A percentile compares a stretch with the other conserved stretches of the same genome.
These are phyloP conservation scores for Tulasnella sp. DNA, from an alignment of 768 basidiomycete species.

Conservation along the genomic window DNA sequence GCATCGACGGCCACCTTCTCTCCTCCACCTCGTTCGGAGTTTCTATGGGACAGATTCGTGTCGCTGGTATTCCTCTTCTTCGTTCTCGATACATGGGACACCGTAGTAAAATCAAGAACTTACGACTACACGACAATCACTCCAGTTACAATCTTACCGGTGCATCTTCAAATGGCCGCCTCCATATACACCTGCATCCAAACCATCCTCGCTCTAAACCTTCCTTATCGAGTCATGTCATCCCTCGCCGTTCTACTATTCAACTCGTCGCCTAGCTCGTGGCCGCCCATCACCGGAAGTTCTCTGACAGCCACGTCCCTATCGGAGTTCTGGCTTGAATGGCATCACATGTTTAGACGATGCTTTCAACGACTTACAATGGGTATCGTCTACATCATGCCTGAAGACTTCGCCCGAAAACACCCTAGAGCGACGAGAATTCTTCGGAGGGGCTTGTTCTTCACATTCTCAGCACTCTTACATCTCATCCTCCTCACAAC, in stretches of 20 bases:
- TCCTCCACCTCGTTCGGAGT: not conserved
- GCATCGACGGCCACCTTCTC: not conserved
- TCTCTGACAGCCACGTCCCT: conserved; percentile 12
- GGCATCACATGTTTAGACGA: conserved; percentile 16
- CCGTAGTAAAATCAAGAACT: conserved; percentile 1
- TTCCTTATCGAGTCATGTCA: conserved; percentile 4
- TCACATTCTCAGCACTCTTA: conserved; percentile 8
- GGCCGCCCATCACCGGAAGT: conserved; percentile 13
- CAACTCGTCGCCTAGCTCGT: conserved; percentile 2
- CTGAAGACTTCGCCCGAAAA: not conserved
- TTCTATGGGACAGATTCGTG: not conserved
- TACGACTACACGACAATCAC: not conserved
- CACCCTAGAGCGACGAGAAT: no score
- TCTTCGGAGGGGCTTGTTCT: conserved; percentile 2
- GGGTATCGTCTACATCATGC: not conserved
- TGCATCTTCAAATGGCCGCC: conserved; percentile 8
- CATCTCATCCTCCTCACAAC: conserved; percentile 15
- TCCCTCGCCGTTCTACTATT: not conserved
- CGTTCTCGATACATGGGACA: conserved; percentile 13
- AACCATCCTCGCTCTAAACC: conserved; percentile 8
- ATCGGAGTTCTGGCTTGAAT: conserved; percentile 15
- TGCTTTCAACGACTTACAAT: conserved; percentile 7
- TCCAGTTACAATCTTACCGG: conserved; percentile 12
- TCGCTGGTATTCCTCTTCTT: conserved; percentile 5
- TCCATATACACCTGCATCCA: not conserved